Conservation (phyloP, 139 green algal species). For the Ettlia oleoabundans region DNA sequence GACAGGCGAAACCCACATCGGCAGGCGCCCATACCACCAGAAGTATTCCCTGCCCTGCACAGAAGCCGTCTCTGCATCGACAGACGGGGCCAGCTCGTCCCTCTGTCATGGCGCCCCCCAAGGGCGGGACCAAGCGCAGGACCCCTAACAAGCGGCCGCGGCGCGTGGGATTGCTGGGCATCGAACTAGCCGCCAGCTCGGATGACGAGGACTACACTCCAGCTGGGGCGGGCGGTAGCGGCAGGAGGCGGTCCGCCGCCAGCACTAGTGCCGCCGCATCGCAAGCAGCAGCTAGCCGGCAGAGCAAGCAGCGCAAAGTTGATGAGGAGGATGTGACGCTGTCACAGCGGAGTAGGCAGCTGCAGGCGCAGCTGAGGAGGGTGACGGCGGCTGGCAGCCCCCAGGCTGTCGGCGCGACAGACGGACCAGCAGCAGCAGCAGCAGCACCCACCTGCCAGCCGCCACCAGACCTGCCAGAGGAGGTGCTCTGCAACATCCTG, state of each 20-base stretch:
- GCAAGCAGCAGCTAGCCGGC: not conserved
- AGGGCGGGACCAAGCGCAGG: too few species aligned
- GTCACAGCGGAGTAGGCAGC: constrained; percentile 8
- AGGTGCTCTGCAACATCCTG: constrained; percentile 26
- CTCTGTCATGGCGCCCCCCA: too few species aligned
- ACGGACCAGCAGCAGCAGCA: not conserved
- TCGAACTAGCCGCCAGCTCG: not conserved
- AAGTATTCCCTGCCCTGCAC: too few species aligned
- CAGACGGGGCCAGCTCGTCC: too few species aligned
- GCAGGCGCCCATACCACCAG: too few species aligned
- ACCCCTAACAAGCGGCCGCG: too few species aligned
- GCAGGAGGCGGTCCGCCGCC: not conserved
- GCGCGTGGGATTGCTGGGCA: constrained; percentile 9
- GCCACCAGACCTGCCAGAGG: constrained; percentile 9
- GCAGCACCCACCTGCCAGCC: not conserved
- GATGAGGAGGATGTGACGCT: constrained; percentile 25
- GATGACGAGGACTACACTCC: constrained; percentile 42
- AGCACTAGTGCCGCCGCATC: not conserved
- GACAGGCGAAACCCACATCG: too few species aligned
- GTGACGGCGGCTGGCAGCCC: not conserved
- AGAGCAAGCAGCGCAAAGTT: not conserved
- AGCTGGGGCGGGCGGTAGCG: too few species aligned
- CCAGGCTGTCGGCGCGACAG: too few species aligned
- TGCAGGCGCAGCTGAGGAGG: not conserved
- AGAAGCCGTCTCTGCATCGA: too few species aligned